Evolutionary conservation across 2,329 filamentous ascomycete species (phyloP), one percentile per base, ranked within the genome.

Genomic region (Fusarium stilboides): DNA sequence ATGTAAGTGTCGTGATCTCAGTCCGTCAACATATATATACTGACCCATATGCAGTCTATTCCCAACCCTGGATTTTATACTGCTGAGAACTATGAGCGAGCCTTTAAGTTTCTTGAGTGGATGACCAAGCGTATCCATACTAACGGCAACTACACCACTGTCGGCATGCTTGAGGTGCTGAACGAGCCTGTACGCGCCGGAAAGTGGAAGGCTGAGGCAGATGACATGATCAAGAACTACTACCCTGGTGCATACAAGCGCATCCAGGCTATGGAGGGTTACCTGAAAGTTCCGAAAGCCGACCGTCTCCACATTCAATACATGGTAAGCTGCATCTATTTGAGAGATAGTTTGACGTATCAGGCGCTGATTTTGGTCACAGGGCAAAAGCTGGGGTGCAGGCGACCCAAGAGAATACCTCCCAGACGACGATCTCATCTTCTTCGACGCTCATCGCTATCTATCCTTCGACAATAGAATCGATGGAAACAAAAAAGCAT

Each of bases 381-480:
- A 67, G 64, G 64, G 64, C 37, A 67, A 67, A 2, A 37, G 45
- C 26, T 91, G 87, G 88, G 85, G 84, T 19, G 83, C 86, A 1
- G 87, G 87, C 8, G 80, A 89, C 72, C 85, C 87, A 1, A 82
- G 79, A 26, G 68, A 81, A 26, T 80, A 78, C 51, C 78, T 89
- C 10, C 74, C 80, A 4, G 78, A 80, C 66, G 78, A 79, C 22
- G 76, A 81, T 31, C 81, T 80, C 67, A 79, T 84, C 14, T 84
- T 83, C 31, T 90, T 84, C 70, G 87, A 90, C 73, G 83, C 88
- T 73, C 88, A 89, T 69, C 82, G 86, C 20, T 90, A 89, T 74
- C 76, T 87, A 26, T 89, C 88, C 71, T 90, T 83, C 79, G 83
- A 85, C 62, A 68, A 76, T 4, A 75, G 76, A 20, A 79, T 88